phyloP scores from a whole-genome alignment of 1,139 yeast genomes.

The Magnusiomyces paraingens region DNA sequence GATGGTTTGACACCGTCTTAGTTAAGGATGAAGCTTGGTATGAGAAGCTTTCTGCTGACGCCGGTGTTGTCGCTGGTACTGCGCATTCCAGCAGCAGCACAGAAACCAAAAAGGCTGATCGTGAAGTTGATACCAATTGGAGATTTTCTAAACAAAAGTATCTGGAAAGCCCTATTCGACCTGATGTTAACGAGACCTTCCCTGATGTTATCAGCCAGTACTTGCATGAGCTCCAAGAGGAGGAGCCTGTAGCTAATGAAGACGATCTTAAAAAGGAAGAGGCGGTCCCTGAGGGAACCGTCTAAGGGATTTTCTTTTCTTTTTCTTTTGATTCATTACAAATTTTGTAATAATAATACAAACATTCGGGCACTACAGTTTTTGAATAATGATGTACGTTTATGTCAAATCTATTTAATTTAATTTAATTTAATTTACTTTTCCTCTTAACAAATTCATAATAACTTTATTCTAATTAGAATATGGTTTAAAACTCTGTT shows the following conservation, averaged over 20 bases:
- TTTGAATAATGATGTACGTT: neutral
- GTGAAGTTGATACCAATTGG: constrained; percentile 26
- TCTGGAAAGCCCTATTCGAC: constrained; percentile 24
- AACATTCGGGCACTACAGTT: neutral
- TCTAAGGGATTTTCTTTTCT: constrained; percentile 1
- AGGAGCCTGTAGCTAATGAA: constrained; percentile 13
- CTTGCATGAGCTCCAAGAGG: constrained; percentile 7
- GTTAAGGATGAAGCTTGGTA: constrained; percentile 22
- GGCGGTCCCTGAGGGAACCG: constrained; percentile 8
- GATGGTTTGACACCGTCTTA: constrained; percentile 53
- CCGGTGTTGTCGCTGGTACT: constrained; percentile 23
- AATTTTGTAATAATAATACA: neutral
- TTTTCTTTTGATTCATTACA: neutral
- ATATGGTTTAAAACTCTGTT: too few species aligned
- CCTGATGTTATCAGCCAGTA: constrained; percentile 11
- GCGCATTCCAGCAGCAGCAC: constrained; percentile 20
- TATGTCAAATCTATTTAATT: neutral
- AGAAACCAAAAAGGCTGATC: constrained; percentile 19
- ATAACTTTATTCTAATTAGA: too few species aligned
- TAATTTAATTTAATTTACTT: neutral
- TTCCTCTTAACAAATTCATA: too few species aligned
- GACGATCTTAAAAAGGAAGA: neutral
- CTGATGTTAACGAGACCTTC: constrained; percentile 15
- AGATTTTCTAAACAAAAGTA: constrained; percentile 25
- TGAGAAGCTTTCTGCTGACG: constrained; percentile 18